phyloP scores from a whole-genome alignment of 306 rosid genomes.

The Lathyrus sativus region DNA sequence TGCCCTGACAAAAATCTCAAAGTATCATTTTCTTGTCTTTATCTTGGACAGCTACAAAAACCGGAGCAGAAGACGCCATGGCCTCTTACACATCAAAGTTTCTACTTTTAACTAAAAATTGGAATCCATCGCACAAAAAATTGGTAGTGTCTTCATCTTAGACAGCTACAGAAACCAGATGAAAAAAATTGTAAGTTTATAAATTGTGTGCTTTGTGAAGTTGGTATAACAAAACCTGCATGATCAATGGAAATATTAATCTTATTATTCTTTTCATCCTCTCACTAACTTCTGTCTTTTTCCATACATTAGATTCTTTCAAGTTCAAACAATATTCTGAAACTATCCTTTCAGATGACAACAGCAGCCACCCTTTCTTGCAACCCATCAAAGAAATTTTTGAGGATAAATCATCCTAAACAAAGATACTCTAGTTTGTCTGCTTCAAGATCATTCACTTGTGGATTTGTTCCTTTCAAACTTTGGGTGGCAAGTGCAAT shows the following conservation, averaged over 20 bases:
- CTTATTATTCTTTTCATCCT: not conserved
- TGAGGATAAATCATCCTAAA: not conserved
- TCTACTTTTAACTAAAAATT: not conserved
- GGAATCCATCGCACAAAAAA: too few relatives aligned
- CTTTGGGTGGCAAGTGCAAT: slow-evolving; percentile 43
- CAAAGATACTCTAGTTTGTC: slow-evolving; percentile 38
- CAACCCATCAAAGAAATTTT: slow-evolving; percentile 37
- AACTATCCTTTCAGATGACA: slow-evolving; percentile 39
- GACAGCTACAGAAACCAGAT: too few relatives aligned
- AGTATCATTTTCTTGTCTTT: too few relatives aligned
- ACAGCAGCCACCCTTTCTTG: slow-evolving; percentile 18
- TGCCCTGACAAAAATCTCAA: too few relatives aligned
- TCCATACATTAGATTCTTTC: slow-evolving; percentile 5
- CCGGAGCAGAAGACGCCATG: not conserved
- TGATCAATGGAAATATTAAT: not conserved
- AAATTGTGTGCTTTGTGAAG: not conserved
- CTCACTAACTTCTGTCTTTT: not conserved
- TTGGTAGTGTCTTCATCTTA: too few relatives aligned
- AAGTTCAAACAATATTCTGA: not conserved
- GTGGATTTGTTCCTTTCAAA: slow-evolving; percentile 38
- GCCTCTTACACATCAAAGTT: not conserved
- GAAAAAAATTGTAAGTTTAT: not conserved
- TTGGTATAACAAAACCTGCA: not conserved
- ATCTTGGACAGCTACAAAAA: not conserved
- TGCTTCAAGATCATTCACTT: slow-evolving; percentile 39